phyloP scores from a whole-genome alignment of 257 asterid genomes.

The Schizonepeta tenuifolia region DNA sequence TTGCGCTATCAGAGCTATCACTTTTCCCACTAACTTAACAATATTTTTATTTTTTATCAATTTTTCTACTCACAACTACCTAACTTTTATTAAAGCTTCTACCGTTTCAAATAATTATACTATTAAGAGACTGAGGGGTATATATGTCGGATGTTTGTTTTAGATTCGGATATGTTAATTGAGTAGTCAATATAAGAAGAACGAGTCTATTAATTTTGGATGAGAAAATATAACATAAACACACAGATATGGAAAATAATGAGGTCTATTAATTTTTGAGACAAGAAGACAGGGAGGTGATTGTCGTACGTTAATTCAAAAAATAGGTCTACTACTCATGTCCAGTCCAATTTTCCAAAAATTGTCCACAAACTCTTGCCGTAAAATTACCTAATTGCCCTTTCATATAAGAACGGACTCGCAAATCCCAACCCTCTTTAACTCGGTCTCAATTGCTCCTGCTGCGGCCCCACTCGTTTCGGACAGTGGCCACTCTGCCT shows the following conservation, averaged over 20 bases:
- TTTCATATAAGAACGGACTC: constrained; percentile 13
- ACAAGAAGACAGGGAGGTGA: not conserved
- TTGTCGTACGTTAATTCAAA: not conserved
- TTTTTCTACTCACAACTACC: too few relatives aligned
- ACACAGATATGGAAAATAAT: not conserved
- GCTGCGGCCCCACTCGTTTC: constrained; percentile 47
- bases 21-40: too few relatives aligned
- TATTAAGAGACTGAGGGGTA: too few relatives aligned
- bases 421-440: constrained; percentile 44
- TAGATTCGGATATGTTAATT: too few relatives aligned
- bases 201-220: too few relatives aligned
- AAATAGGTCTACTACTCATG: not conserved
- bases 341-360: not conserved
- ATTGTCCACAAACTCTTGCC: not conserved
- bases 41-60: too few relatives aligned
- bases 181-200: too few relatives aligned
- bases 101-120: too few relatives aligned
- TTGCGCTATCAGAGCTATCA: too few relatives aligned
- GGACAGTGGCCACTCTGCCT: constrained; percentile 43
- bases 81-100: too few relatives aligned
- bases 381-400: constrained; percentile 37
- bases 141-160: too few relatives aligned
- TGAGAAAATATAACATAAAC: too few relatives aligned
- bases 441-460: constrained; percentile 38
- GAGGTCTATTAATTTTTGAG: not conserved